Percentiles rank a stretch among this genome's conserved stretches.
Evolutionary conservation across 2,329 filamentous ascomycete species (phyloP).

Genomic region (Colletotrichum salicis): DNA sequence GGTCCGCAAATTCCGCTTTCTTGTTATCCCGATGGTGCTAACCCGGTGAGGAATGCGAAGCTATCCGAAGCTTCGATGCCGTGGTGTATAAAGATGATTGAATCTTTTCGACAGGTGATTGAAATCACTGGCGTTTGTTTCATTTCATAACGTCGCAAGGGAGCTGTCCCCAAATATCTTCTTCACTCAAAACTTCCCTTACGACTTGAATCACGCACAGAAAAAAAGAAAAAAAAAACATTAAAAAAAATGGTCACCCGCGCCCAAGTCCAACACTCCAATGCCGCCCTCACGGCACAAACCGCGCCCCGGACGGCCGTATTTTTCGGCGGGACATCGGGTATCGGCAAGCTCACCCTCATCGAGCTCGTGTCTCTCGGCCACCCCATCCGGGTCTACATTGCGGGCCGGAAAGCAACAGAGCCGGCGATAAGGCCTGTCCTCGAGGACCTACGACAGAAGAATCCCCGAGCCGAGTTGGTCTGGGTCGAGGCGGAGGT

Average conservation of each 20-base stretch:
- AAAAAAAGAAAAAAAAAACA: too few relatives aligned
- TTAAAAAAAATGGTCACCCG: slow-evolving; percentile 53
- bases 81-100: slow-evolving; percentile 12
- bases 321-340: slow-evolving; percentile 58
- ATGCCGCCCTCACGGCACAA: slow-evolving; percentile 50
- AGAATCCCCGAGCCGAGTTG: slow-evolving; percentile 53
- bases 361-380: slow-evolving; percentile 48
- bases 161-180: too few relatives aligned
- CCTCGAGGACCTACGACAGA: slow-evolving; percentile 47
- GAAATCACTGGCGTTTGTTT: too few relatives aligned
- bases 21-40: not conserved
- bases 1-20: not conserved
- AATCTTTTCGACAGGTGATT: too few relatives aligned
- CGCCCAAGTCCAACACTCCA: slow-evolving; percentile 49
- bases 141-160: too few relatives aligned
- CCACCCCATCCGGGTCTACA: slow-evolving; percentile 50
- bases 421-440: slow-evolving; percentile 44
- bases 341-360: slow-evolving; percentile 55
- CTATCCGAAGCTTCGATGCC: not conserved
- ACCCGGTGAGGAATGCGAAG: slow-evolving; percentile 17
- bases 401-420: slow-evolving; percentile 54
- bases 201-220: too few relatives aligned
- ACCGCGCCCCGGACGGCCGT: slow-evolving; percentile 51
- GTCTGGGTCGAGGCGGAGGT: slow-evolving; percentile 56
- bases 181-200: too few relatives aligned